Evolutionary conservation across 2,329 filamentous ascomycete genomes (phyloP).

Genomic region (Tolypocladium sp.): DNA sequence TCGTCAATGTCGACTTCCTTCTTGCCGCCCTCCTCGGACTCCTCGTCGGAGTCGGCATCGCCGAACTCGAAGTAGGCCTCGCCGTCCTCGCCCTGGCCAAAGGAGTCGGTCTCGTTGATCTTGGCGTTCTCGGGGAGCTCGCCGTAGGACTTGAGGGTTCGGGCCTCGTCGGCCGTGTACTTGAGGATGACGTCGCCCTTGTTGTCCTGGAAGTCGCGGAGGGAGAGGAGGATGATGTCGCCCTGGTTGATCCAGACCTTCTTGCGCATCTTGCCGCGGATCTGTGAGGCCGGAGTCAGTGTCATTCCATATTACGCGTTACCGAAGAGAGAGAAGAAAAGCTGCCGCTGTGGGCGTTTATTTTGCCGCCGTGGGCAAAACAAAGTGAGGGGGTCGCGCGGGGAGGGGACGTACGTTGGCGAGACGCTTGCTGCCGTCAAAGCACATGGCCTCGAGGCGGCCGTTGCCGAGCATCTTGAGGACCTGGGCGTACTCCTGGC

Average conservation of each 20-base stretch:
- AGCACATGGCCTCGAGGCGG: conserved; percentile 85
- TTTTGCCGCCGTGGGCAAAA: background rate
- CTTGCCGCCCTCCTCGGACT: conserved; percentile 45
- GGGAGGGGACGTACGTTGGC: conserved; percentile 24
- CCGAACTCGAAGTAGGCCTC: conserved; percentile 98
- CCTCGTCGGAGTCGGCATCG: conserved; percentile 64
- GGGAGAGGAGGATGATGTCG: conserved; percentile 81
- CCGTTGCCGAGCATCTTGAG: conserved; percentile 96
- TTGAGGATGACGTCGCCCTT: conserved; percentile 97
- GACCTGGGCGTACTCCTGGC: conserved; percentile 54
- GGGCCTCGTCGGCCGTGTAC: conserved; percentile 92
- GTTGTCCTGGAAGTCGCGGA: conserved; percentile 89
- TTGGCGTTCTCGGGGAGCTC: conserved; percentile 95
- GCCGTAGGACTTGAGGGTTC: conserved; percentile 91
- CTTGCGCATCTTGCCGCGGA: conserved; percentile 92
- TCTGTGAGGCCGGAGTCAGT: conserved; percentile 14
- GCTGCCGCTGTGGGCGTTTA: background rate
- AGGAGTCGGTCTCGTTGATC: conserved; percentile 99
- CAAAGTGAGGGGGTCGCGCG: background rate
- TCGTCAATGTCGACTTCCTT: conserved; percentile 94
- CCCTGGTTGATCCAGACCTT: conserved; percentile 99
- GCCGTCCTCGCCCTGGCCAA: conserved; percentile 83
- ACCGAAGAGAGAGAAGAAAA: no score
- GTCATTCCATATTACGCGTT: no score
- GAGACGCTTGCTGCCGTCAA: conserved; percentile 60